Percentiles rank a stretch among this genome's conserved stretches.
Evolutionary conservation across 495 filamentous ascomycete species (phyloP).

Genomic region (Bryoglossum gracile): DNA sequence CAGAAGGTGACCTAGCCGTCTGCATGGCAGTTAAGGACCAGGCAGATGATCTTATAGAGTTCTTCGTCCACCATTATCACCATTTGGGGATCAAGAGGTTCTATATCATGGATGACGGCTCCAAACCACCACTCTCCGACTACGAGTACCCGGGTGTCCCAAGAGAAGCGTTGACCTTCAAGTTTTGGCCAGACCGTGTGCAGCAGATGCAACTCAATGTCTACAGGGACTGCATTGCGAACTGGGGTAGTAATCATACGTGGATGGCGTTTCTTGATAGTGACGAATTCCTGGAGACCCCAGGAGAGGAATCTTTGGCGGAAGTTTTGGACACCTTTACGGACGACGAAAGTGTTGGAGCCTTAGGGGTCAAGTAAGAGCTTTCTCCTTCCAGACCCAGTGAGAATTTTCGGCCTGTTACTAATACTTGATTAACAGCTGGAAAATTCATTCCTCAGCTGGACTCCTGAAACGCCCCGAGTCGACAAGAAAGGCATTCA

Average conservation of each 20-base stretch:
- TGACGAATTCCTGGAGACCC: constrained; percentile 18
- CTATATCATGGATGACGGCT: constrained; percentile 28
- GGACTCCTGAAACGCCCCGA: constrained; percentile 8
- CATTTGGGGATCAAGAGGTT: constrained; percentile 26
- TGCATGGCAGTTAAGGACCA: constrained; percentile 24
- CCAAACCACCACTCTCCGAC: constrained; percentile 17
- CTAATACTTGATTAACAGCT: constrained; percentile 7
- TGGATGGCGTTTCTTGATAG: constrained; percentile 21
- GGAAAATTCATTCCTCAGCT: constrained; percentile 13
- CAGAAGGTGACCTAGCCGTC: constrained; percentile 11
- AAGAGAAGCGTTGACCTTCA: constrained; percentile 17
- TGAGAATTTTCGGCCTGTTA: too few relatives aligned
- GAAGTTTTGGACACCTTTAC: constrained; percentile 6
- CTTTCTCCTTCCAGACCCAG: too few relatives aligned
- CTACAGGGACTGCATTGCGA: constrained; percentile 8
- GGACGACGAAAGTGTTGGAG: constrained; percentile 7
- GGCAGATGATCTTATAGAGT: constrained; percentile 20
- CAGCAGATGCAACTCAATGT: constrained; percentile 3
- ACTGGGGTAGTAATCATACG: constrained; percentile 8
- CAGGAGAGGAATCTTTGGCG: constrained; percentile 1
- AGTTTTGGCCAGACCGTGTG: background rate
- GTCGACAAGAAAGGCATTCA: constrained; percentile 8
- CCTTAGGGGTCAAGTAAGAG: constrained; percentile 13
- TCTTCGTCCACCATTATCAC: constrained; percentile 26
- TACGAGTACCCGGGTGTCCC: constrained; percentile 11